A percentile compares a stretch with the other conserved stretches of the same genome.
phyloP scores from a whole-genome alignment of 164 flowering plant species.

The Euptelea pleiosperma region DNA sequence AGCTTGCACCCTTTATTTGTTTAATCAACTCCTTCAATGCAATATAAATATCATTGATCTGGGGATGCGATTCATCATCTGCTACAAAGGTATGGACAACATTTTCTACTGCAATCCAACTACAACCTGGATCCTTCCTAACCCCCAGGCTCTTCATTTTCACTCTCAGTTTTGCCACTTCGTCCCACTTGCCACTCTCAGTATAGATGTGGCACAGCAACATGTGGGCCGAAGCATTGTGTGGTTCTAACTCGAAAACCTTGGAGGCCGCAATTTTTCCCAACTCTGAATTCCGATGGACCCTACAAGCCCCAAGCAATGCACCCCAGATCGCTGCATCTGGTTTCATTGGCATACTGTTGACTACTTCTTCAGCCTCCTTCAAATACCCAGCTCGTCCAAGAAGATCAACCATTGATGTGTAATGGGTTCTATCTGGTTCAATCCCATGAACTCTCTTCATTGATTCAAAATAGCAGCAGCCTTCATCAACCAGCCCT shows the following conservation, averaged over 20 bases:
- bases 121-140: slow-evolving; percentile 17
- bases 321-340: slow-evolving; percentile 24
- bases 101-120: slow-evolving; percentile 17
- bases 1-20: slow-evolving; percentile 7
- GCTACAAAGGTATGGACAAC: slow-evolving; percentile 18
- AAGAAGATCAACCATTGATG: slow-evolving; percentile 27
- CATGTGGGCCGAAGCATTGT: slow-evolving; percentile 22
- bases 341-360: slow-evolving; percentile 16
- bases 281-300: slow-evolving; percentile 20
- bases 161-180: slow-evolving; percentile 9
- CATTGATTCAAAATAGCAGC: slow-evolving; percentile 15
- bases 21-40: slow-evolving; percentile 9
- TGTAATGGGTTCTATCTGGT: slow-evolving; percentile 19
- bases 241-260: slow-evolving; percentile 23
- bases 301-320: slow-evolving; percentile 25
- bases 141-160: slow-evolving; percentile 13
- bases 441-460: background rate
- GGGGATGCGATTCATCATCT: slow-evolving; percentile 13
- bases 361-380: slow-evolving; percentile 18
- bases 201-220: slow-evolving; percentile 18
- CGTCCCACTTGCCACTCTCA: slow-evolving; percentile 4
- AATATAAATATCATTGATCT: slow-evolving; percentile 16
- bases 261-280: slow-evolving; percentile 16
- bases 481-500: slow-evolving; percentile 21
- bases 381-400: slow-evolving; percentile 25